These are phyloP conservation scores for Penicillium egyptiacum DNA, from an alignment of 495 filamentous ascomycete genomes.

Conservation along the genomic window DNA sequence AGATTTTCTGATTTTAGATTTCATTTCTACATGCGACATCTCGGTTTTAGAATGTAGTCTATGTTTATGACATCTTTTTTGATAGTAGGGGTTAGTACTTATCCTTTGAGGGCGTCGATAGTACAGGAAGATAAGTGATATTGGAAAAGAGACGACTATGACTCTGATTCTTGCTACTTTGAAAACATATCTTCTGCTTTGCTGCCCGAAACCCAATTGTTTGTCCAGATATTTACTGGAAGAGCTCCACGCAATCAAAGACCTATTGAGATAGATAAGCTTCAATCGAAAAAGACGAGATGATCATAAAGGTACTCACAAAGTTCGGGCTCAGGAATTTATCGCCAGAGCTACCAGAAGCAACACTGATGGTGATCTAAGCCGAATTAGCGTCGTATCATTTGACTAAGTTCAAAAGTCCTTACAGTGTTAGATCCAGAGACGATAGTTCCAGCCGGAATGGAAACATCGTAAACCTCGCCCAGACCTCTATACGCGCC, in stretches of 20 bases:
- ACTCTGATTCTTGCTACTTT: background rate
- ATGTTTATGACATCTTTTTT: background rate
- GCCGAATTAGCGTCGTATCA: background rate
- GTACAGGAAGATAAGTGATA: background rate
- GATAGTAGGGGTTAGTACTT: background rate
- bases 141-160: background rate
- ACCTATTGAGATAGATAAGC: slow-evolving; percentile 37
- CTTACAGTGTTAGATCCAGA: slow-evolving; percentile 56
- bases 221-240: slow-evolving; percentile 25
- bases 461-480: slow-evolving; percentile 58
- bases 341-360: slow-evolving; percentile 57
- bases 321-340: slow-evolving; percentile 60
- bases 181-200: background rate
- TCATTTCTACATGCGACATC: background rate
- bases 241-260: slow-evolving; percentile 58
- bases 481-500: slow-evolving; percentile 63
- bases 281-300: background rate
- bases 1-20: background rate
- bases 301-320: slow-evolving; percentile 41
- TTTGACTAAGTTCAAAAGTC: background rate
- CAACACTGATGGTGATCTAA: slow-evolving; percentile 56
- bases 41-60: background rate
- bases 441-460: slow-evolving; percentile 57
- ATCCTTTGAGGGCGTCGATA: too few species aligned
- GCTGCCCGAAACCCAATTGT: too few species aligned